Base-by-base conservation (phyloP, 805 yeast genomes). In the Barnettozyma salicaria region DNA sequence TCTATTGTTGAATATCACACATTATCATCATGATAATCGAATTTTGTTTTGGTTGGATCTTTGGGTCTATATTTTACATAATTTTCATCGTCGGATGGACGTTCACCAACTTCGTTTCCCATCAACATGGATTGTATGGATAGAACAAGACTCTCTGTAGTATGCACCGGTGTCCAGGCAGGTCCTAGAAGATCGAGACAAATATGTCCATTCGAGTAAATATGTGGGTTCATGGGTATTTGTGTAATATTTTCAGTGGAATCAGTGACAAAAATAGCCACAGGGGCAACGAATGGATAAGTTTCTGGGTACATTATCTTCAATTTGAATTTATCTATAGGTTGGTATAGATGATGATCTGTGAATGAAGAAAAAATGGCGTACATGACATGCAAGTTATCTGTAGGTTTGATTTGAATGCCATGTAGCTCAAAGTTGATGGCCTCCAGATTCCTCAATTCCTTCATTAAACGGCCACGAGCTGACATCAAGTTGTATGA, bases 181-280 rank as follows among this genome's bases (percentile, higher is more conserved):
- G 52, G 68, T 3, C 82, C 86, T 25, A 81, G 58, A 2, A 82
- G 58, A 49, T 81, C 76, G 16, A 81, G 60, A 52, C 90, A 81
- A n/a, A 81, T 81, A 49, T 82, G 89, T 2, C 89, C 90, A 49
- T 82, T 82, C 22, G 80, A 70, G 50, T 81, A 81, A 3, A 81
- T 66, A 50, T 81, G 90, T 0, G 90, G 90, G 50, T 81, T 88
- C 3, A 79, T 48, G 1, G 90, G 90, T 4, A 81, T 69, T 21
- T 52, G 45, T 6, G 51, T 48, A 9, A 39, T 27, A 12, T 27
- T 39, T 2, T 34, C 33, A 2, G 40, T 42, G 2, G 16, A 28
- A 2, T 52, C 41, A 3, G 38, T 46, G n/a, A 73, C 50, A 50
- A 79, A 79, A 41, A 68, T 63, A 2, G 74, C 80, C 38, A 67